Evolutionary conservation across 1,139 yeast genomes (phyloP), one percentile per base, ranked within the genome.

Genomic region (Yamadazyma trypodendri): DNA sequence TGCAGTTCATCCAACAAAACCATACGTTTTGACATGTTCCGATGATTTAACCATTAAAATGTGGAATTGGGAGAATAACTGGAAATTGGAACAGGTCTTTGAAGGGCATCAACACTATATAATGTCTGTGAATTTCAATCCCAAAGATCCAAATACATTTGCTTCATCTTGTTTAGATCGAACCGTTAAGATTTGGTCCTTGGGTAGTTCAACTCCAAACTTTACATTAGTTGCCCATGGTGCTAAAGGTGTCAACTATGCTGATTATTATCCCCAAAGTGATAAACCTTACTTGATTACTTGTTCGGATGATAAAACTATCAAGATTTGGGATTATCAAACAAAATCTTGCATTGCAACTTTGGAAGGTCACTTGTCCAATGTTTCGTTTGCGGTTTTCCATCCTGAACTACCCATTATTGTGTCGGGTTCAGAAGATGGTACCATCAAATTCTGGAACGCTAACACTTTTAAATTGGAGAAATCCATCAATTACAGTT

Each of bases 81-180:
- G 98, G 98, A 79, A 79, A 52, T 68, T 84, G 53, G 92, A 88
- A 59, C 97, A 87, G 62, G 79, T 84, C 27, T 94, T 86, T 60
- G 96, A 88, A 63, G 97, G 98, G 41, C 99, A 92, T 62, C 88
- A 82, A 59, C 97, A 92, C 64, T 92, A 85, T 63, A 92, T 92
- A 41, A 90, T 92, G 97, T 79, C 89, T 44, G 81, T 92, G 38
- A 89, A 92, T 37, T 88, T 92, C 71, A 94, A 92, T 64, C 97
- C 98, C 42, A 92, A 90, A 65, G 98, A 94, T 64, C 92, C 96
- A 49, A 89, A 86, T 66, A 90, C 97, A 29, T 94, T 92, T 75
- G 98, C 97, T 3, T 85, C 96, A 22, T 96, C 96, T 9, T 89
- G 96, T 68, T 75, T 94, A 55, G 99, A 92, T 63, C 83, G 95